phyloP scores from a whole-genome alignment of 345 rosid genomes.

The Populus alba region DNA sequence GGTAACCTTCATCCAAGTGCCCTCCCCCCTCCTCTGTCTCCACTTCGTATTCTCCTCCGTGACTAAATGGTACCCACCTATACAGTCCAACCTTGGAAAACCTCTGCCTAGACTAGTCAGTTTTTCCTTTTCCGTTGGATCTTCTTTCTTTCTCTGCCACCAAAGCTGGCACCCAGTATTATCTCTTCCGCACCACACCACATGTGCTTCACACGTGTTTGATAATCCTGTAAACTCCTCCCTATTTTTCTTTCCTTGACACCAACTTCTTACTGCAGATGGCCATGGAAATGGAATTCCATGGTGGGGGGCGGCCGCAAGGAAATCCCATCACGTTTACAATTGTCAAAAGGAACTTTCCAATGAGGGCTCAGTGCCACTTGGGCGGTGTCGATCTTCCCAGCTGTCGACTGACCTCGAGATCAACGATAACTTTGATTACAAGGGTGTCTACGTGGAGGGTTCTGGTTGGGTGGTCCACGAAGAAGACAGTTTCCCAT shows the following conservation, averaged over 20 bases:
- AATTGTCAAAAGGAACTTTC: background rate
- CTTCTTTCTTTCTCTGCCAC: background rate
- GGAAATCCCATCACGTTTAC: conserved; percentile 19
- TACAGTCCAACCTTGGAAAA: no score
- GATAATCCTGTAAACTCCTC: no score
- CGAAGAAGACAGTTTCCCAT: background rate
- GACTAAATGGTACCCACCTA: background rate
- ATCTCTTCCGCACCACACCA: background rate
- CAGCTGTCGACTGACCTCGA: background rate
- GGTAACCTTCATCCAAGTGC: background rate
- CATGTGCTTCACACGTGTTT: no score
- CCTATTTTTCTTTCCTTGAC: no score
- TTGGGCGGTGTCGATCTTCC: background rate
- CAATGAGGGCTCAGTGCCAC: background rate
- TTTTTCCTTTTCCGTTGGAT: no score
- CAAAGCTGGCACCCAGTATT: background rate
- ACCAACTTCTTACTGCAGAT: background rate
- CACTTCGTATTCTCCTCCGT: background rate
- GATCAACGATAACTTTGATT: background rate
- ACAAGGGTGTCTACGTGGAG: background rate
- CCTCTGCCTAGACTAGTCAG: background rate
- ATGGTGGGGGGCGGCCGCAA: conserved; percentile 17
- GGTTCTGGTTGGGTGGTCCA: background rate
- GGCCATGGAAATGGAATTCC: background rate
- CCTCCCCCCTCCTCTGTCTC: no score